Percentiles rank a stretch among this genome's conserved stretches.
Conservation (phyloP, 495 filamentous ascomycete genomes). For the Penicillium lividum region DNA sequence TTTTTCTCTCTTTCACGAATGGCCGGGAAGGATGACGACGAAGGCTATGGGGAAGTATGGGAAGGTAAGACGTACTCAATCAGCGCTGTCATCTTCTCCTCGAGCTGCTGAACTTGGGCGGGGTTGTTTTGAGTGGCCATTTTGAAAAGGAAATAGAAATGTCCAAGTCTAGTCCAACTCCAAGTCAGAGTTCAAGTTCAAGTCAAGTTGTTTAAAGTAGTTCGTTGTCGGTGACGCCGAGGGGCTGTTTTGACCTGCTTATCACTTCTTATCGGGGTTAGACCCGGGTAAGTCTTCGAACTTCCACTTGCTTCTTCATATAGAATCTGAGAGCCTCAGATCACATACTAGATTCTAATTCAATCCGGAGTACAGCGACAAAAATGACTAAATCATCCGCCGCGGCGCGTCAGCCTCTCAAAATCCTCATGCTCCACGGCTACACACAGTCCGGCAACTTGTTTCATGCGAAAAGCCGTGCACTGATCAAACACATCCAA, state of each 20-base stretch:
- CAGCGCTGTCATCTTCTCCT: constrained; percentile 28
- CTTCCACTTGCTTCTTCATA: constrained; percentile 3
- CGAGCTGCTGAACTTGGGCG: constrained; percentile 20
- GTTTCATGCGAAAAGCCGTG: constrained; percentile 88
- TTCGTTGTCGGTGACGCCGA: not conserved
- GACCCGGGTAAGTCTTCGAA: not conserved
- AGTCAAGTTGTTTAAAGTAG: too few relatives aligned
- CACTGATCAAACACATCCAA: constrained; percentile 74
- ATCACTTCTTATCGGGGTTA: constrained; percentile 16
- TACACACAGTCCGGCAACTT: constrained; percentile 88
- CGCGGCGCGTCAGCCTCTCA: constrained; percentile 39
- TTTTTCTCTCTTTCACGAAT: not conserved
- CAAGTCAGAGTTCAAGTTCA: too few relatives aligned
- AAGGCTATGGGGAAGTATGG: constrained; percentile 1
- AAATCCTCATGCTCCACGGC: constrained; percentile 63
- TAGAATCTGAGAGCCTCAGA: too few relatives aligned
- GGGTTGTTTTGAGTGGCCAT: constrained; percentile 11
- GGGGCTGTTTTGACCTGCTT: constrained; percentile 4
- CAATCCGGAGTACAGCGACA: constrained; percentile 1
- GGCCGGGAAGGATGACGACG: not conserved
- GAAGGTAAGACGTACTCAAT: constrained; percentile 26
- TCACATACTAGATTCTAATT: not conserved
- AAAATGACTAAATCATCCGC: constrained; percentile 25
- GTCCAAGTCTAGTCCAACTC: not conserved
- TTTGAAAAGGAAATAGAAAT: not conserved